Conservation (phyloP, 2,329 filamentous ascomycete genomes). For the Aspergillus fructus region DNA sequence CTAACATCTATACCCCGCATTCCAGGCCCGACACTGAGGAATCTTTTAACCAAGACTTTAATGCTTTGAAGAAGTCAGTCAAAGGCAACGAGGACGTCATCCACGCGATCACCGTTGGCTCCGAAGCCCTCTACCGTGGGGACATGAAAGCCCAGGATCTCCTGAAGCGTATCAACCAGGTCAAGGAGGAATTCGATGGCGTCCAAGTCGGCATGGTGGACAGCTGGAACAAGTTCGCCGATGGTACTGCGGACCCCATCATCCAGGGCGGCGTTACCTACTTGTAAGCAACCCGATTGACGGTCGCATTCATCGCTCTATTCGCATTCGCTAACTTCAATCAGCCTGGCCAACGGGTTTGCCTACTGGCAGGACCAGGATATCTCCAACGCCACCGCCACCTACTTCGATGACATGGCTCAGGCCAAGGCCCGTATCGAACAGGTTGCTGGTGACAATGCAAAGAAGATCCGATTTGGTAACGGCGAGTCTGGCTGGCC, state of each 20-base stretch:
- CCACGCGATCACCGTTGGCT: constrained; percentile 69
- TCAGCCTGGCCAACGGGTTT: constrained; percentile 65
- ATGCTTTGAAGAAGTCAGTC: constrained; percentile 51
- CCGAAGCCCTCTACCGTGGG: constrained; percentile 68
- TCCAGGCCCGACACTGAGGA: constrained; percentile 61
- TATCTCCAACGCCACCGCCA: constrained; percentile 58
- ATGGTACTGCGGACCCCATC: constrained; percentile 66
- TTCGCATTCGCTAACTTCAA: not conserved
- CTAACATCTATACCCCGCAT: constrained; percentile 6
- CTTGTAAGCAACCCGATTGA: constrained; percentile 40
- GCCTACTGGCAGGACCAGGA: constrained; percentile 69
- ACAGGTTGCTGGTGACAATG: constrained; percentile 52
- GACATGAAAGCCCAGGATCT: constrained; percentile 64
- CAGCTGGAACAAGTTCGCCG: constrained; percentile 70
- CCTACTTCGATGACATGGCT: constrained; percentile 67
- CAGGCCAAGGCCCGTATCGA: constrained; percentile 65
- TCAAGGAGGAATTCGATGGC: constrained; percentile 56
- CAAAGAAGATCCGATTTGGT: constrained; percentile 62
- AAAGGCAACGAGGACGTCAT: constrained; percentile 56
- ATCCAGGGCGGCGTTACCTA: constrained; percentile 61
- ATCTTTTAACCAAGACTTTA: constrained; percentile 61
- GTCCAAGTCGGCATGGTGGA: constrained; percentile 67
- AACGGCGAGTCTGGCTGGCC: constrained; percentile 71
- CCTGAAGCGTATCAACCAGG: constrained; percentile 60
- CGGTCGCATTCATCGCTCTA: not conserved